A percentile compares a stretch with the other conserved stretches of the same genome.
Evolutionary conservation across 73 alveolate species (phyloP).

Genomic region (Durusdinium trenchii): DNA sequence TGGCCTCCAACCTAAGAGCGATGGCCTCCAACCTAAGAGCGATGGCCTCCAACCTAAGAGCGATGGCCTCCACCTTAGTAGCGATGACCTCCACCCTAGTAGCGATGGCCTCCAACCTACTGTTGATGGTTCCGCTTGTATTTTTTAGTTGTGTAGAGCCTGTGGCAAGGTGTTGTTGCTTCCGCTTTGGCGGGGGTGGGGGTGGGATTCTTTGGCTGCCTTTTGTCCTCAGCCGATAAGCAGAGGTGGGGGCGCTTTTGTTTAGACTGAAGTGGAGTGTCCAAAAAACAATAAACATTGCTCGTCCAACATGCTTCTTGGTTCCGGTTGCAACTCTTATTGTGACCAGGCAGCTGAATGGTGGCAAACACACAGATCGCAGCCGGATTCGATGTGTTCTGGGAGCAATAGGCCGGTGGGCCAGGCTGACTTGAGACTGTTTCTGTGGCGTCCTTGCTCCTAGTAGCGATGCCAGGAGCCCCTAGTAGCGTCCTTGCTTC

Average conservation of each 20-base stretch:
- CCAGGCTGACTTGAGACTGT: neutral
- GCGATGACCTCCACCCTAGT: too few species aligned
- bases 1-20: too few species aligned
- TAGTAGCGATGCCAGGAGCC: neutral
- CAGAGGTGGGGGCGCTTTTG: neutral
- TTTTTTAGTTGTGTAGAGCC: too few species aligned
- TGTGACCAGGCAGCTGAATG: conserved; percentile 70
- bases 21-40: too few species aligned
- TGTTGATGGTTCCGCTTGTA: neutral
- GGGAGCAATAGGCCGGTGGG: conserved; percentile 58
- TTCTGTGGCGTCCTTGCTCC: neutral
- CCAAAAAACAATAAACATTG: neutral
- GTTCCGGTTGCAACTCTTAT: neutral
- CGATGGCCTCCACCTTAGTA: too few species aligned
- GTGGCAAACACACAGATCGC: conserved; percentile 81
- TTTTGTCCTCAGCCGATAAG: conserved; percentile 56
- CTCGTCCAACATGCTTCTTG: neutral
- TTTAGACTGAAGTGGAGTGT: neutral
- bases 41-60: too few species aligned
- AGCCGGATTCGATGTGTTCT: conserved; percentile 56
- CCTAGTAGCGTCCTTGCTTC: neutral
- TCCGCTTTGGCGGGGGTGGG: conserved; percentile 82
- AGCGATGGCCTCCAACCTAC: too few species aligned
- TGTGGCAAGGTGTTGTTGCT: conserved; percentile 32
- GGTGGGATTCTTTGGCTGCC: conserved; percentile 81